phyloP scores from a whole-genome alignment of 2,329 filamentous ascomycete species.

The Nothophaeocryptopus gaeumannii region DNA sequence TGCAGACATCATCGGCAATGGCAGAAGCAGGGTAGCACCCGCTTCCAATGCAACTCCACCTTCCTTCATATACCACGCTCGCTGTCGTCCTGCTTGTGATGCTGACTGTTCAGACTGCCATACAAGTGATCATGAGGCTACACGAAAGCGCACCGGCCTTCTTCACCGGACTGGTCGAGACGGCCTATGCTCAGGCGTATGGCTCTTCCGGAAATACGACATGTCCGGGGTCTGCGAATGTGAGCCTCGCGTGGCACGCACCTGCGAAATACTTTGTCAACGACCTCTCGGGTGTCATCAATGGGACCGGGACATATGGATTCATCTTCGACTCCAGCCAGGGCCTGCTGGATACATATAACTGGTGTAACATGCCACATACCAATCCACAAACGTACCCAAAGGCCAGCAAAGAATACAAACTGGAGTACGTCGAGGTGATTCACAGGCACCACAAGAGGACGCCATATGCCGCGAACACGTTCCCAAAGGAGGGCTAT shows the following conservation, averaged over 20 bases:
- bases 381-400: constrained; percentile 66
- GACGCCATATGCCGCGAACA: constrained; percentile 74
- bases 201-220: neutral
- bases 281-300: constrained; percentile 57
- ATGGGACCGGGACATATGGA: constrained; percentile 63
- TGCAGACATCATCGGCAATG: no score
- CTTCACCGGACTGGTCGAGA: constrained; percentile 10
- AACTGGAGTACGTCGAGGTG: constrained; percentile 73
- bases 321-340: constrained; percentile 68
- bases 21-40: constrained; percentile 5
- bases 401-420: constrained; percentile 50
- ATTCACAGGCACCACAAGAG: constrained; percentile 84
- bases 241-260: constrained; percentile 57
- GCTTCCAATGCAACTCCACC: constrained; percentile 12
- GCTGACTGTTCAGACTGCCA: constrained; percentile 26
- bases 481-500: constrained; percentile 71
- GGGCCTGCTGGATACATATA: constrained; percentile 62
- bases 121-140: constrained; percentile 33
- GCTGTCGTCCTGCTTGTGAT: constrained; percentile 26
- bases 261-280: constrained; percentile 59
- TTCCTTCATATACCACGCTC: constrained; percentile 25
- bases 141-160: constrained; percentile 22
- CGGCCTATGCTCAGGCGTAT: no score
- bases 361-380: constrained; percentile 88
- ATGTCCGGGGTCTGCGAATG: constrained; percentile 18